phyloP scores from a whole-genome alignment of 257 asterid genomes.

The Salvia splendens region DNA sequence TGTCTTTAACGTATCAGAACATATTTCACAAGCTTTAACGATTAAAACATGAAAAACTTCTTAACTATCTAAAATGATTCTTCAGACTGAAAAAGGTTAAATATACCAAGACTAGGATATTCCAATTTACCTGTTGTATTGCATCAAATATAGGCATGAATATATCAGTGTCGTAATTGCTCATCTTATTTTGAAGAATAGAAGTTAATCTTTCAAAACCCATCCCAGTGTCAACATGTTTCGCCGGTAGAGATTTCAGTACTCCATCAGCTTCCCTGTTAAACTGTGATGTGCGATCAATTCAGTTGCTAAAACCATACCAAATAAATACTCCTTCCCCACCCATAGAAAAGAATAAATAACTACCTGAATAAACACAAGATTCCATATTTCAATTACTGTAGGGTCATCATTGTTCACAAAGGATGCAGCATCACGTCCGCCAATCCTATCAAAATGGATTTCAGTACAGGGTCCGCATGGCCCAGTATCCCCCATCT shows the following conservation, averaged over 20 bases:
- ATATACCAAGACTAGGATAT: not conserved
- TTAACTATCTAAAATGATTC: not conserved
- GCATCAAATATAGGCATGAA: conserved; percentile 85
- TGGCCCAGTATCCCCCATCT: conserved; percentile 99
- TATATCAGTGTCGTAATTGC: conserved; percentile 95
- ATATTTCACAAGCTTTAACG: conserved; percentile 12
- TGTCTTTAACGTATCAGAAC: conserved; percentile 6
- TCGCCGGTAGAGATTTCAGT: conserved; percentile 89
- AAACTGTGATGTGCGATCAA: conserved; percentile 52
- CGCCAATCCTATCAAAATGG: conserved; percentile 93
- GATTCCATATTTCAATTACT: conserved; percentile 97
- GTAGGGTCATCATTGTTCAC: conserved; percentile 98
- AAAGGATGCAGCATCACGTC: conserved; percentile 80
- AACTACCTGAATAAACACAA: conserved; percentile 90
- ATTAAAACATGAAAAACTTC: not conserved
- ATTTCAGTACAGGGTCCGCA: conserved; percentile 99
- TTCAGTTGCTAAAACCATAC: conserved; percentile 18
- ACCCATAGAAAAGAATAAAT: conserved; percentile 13
- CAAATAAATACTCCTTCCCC: conserved; percentile 19
- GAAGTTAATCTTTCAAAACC: conserved; percentile 98
- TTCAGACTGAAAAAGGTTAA: conserved; percentile 13
- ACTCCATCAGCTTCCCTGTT: conserved; percentile 88
- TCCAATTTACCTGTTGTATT: conserved; percentile 65
- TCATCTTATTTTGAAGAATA: conserved; percentile 91
- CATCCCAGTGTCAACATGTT: conserved; percentile 98